Conservation (phyloP, 805 yeast species). For the Wickerhamiella musiphila region DNA sequence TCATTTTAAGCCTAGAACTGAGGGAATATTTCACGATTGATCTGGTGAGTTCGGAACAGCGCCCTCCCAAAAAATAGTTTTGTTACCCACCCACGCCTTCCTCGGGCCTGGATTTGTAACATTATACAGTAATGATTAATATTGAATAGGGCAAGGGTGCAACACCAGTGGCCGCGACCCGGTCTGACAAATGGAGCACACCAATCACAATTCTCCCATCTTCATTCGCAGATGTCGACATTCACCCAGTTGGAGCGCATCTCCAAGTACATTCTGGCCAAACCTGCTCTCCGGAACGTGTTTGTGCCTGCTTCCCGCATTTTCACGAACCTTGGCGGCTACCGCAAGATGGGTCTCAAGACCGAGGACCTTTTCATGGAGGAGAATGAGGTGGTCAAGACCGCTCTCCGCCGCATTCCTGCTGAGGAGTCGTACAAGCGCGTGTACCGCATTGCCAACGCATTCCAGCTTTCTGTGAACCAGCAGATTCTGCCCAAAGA, state of each 20-base stretch:
- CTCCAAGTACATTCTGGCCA: slow-evolving; percentile 59
- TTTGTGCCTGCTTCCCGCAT: slow-evolving; percentile 65
- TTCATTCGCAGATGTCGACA: too few species aligned
- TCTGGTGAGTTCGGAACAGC: too few species aligned
- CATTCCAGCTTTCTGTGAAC: slow-evolving; percentile 71
- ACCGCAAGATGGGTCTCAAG: slow-evolving; percentile 84
- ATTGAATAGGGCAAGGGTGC: too few species aligned
- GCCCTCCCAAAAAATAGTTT: too few species aligned
- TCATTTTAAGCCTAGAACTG: too few species aligned
- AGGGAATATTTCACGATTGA: too few species aligned
- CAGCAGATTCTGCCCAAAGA: slow-evolving; percentile 72
- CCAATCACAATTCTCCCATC: too few species aligned
- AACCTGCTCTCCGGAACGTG: slow-evolving; percentile 61
- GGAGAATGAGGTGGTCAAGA: slow-evolving; percentile 74
- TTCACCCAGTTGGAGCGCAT: slow-evolving; percentile 24
- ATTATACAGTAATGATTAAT: too few species aligned
- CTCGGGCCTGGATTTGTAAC: too few species aligned
- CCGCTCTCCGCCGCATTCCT: slow-evolving; percentile 78
- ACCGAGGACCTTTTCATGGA: slow-evolving; percentile 77
- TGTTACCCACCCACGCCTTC: too few species aligned
- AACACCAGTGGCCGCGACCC: too few species aligned
- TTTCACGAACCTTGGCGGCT: slow-evolving; percentile 64
- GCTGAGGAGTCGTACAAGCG: slow-evolving; percentile 73
- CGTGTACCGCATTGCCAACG: slow-evolving; percentile 79
- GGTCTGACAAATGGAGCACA: too few species aligned